Conservation (phyloP, 495 filamentous ascomycete species). For the Opeltia flavorubescens region DNA sequence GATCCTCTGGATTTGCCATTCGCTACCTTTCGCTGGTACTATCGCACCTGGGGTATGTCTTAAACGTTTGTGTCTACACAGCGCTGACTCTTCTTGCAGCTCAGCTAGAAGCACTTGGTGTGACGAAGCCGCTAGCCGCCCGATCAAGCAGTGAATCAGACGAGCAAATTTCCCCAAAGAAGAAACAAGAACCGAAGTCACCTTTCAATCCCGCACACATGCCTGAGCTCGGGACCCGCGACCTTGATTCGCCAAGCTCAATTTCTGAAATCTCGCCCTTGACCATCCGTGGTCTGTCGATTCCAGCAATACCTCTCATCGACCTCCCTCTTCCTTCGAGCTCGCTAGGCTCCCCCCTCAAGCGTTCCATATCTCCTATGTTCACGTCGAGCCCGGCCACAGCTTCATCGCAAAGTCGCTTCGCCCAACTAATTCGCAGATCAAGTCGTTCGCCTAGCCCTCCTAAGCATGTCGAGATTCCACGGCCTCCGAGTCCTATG, state of each 20-base stretch:
- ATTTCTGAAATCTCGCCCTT: background rate
- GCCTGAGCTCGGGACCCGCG: background rate
- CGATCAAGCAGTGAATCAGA: background rate
- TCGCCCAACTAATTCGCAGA: background rate
- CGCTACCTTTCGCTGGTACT: constrained; percentile 25
- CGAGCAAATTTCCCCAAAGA: background rate
- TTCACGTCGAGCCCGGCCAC: background rate
- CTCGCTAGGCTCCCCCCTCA: background rate
- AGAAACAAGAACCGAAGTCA: background rate
- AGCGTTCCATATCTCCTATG: background rate
- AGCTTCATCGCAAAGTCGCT: background rate
- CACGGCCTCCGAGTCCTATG: background rate
- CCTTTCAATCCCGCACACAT: too few relatives aligned
- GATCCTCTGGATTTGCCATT: constrained; percentile 29
- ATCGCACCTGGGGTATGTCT: constrained; percentile 16
- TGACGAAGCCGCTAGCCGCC: constrained; percentile 5
- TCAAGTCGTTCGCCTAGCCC: constrained; percentile 1
- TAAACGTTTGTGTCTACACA: background rate
- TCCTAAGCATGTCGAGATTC: background rate
- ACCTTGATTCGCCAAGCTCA: background rate
- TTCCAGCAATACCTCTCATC: background rate
- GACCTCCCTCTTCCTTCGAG: background rate
- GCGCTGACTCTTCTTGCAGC: constrained; percentile 7
- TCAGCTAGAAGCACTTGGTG: constrained; percentile 11
- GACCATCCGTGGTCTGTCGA: background rate